phyloP scores from a whole-genome alignment of 768 basidiomycete species.

The Suillus subalutaceus region DNA sequence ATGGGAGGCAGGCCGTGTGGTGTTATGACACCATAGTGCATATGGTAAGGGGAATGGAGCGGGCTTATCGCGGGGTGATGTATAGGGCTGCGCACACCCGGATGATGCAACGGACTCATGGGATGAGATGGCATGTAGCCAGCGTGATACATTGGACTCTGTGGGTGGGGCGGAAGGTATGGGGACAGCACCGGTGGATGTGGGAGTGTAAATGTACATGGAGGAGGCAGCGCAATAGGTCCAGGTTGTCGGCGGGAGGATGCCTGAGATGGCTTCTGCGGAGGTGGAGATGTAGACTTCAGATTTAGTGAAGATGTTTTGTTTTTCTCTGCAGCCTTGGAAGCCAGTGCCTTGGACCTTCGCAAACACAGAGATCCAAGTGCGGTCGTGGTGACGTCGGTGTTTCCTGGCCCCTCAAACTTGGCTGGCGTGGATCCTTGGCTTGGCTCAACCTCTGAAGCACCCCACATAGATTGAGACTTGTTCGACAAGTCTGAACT shows the following conservation, averaged over 20 bases:
- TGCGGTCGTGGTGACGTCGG: constrained; percentile 21
- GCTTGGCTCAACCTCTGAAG: constrained; percentile 19
- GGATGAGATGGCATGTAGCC: constrained; percentile 31
- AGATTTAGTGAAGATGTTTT: constrained; percentile 12
- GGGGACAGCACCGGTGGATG: constrained; percentile 37
- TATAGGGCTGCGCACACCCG: constrained; percentile 34
- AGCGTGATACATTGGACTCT: constrained; percentile 44
- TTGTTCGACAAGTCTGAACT: constrained; percentile 11
- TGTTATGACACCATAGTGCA: constrained; percentile 50
- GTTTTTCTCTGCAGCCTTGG: constrained; percentile 28
- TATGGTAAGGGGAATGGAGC: constrained; percentile 24
- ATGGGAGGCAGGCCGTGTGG: constrained; percentile 88
- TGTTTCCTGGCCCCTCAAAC: constrained; percentile 19
- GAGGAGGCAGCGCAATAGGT: constrained; percentile 69
- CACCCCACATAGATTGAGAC: constrained; percentile 19
- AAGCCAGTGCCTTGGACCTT: constrained; percentile 28
- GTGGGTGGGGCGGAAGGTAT: constrained; percentile 29
- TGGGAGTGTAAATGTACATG: constrained; percentile 47
- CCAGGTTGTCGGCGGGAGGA: constrained; percentile 61
- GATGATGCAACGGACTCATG: constrained; percentile 43
- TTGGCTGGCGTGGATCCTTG: constrained; percentile 17
- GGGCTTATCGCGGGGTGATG: constrained; percentile 27
- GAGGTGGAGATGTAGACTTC: constrained; percentile 22
- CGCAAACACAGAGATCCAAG: constrained; percentile 34
- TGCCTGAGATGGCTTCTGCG: constrained; percentile 22